These are phyloP conservation scores for Udeniomyces megalosporus DNA, from an alignment of 768 basidiomycete species.

Conservation along the genomic window DNA sequence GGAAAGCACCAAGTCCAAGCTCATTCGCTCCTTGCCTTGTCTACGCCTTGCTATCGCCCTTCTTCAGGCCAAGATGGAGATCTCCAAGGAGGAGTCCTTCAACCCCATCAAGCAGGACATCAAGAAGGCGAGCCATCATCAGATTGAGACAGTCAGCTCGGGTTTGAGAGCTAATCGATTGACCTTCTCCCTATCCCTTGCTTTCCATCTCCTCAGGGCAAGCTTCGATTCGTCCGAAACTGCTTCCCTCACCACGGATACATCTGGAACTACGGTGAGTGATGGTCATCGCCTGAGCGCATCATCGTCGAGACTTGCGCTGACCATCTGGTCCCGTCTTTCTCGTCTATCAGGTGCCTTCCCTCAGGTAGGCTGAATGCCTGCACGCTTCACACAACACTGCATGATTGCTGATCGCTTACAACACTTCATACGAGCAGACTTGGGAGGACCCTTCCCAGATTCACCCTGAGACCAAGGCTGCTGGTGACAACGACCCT, in stretches of 20 bases:
- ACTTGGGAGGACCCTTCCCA: conserved; percentile 93
- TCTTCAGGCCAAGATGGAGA: conserved; percentile 88
- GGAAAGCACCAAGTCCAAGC: too few species aligned
- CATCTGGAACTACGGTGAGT: conserved; percentile 82
- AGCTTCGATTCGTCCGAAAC: conserved; percentile 91
- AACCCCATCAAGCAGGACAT: conserved; percentile 94
- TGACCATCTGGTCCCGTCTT: not conserved
- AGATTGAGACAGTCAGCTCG: too few species aligned
- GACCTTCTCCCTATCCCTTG: not conserved
- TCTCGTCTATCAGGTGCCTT: conserved; percentile 51
- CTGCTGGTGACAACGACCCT: conserved; percentile 96
- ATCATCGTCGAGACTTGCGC: not conserved
- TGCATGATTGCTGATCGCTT: not conserved
- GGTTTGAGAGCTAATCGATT: not conserved
- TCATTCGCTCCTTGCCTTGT: not conserved
- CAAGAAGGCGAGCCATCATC: conserved; percentile 13
- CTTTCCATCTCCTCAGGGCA: conserved; percentile 42
- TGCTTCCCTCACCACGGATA: conserved; percentile 99
- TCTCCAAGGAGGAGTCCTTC: conserved; percentile 93
- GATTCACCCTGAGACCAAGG: conserved; percentile 90
- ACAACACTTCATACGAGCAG: conserved; percentile 32
- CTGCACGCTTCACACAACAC: not conserved
- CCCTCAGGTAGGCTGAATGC: conserved; percentile 56
- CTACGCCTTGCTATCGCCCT: not conserved
- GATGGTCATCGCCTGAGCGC: not conserved